phyloP scores from a whole-genome alignment of 2,329 filamentous ascomycete species.

The Aspergillus nomiae region DNA sequence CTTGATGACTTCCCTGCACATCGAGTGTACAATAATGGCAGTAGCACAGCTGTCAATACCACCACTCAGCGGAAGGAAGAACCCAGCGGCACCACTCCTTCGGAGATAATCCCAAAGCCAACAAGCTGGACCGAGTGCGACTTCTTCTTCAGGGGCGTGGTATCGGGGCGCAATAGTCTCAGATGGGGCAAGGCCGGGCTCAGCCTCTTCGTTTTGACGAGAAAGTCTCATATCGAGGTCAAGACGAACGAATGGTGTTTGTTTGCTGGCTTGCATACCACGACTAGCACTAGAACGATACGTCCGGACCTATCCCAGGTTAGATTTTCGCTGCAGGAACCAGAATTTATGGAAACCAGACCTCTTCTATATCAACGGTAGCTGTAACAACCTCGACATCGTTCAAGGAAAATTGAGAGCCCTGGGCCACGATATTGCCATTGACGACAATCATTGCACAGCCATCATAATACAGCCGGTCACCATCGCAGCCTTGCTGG shows the following conservation, averaged over 20 bases:
- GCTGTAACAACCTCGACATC: conserved; percentile 68
- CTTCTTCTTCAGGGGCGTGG: conserved; percentile 67
- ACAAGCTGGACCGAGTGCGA: conserved; percentile 64
- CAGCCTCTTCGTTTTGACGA: conserved; percentile 40
- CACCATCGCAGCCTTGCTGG: conserved; percentile 61
- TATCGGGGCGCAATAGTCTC: conserved; percentile 52
- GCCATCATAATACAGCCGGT: conserved; percentile 65
- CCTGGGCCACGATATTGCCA: conserved; percentile 66
- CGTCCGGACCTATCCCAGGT: conserved; percentile 34
- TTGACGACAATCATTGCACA: conserved; percentile 65
- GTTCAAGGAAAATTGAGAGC: conserved; percentile 65
- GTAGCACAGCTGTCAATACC: conserved; percentile 45
- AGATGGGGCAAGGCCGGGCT: conserved; percentile 50
- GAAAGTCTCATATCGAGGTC: conserved; percentile 40
- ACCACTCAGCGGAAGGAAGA: conserved; percentile 42
- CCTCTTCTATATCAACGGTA: conserved; percentile 71
- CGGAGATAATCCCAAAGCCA: conserved; percentile 60
- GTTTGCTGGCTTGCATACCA: conserved; percentile 37
- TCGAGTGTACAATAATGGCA: conserved; percentile 42
- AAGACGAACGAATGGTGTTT: conserved; percentile 37
- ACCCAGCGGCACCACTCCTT: conserved; percentile 39
- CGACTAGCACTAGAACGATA: conserved; percentile 33
- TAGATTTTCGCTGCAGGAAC: neutral
- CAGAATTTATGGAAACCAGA: conserved; percentile 48
- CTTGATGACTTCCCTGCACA: conserved; percentile 41